phyloP scores from a whole-genome alignment of 257 asterid species.

The Solanum chiquidenum region DNA sequence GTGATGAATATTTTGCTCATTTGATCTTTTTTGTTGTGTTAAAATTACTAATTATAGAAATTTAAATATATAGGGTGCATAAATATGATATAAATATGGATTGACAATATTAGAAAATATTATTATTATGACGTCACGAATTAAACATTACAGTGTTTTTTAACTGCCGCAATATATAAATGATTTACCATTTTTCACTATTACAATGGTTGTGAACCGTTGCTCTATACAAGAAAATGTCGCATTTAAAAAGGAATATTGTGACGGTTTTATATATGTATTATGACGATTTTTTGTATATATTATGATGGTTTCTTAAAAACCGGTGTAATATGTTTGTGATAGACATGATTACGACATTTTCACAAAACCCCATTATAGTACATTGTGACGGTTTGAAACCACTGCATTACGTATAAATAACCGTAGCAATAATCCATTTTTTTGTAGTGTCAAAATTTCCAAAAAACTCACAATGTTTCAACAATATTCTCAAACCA shows the following conservation, averaged over 20 bases:
- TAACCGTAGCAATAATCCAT: neutral
- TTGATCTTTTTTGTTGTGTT: neutral
- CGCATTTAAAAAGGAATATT: too few relatives aligned
- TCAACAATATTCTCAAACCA: too few relatives aligned
- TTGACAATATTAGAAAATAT: too few relatives aligned
- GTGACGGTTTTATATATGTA: too few relatives aligned
- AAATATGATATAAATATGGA: neutral
- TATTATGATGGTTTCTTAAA: neutral
- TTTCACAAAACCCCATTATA: neutral
- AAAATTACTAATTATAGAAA: too few relatives aligned
- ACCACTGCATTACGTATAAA: neutral
- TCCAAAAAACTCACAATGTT: too few relatives aligned
- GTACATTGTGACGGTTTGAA: neutral
- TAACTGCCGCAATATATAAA: too few relatives aligned
- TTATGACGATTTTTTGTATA: neutral
- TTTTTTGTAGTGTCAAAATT: neutral
- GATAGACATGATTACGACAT: neutral
- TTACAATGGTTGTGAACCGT: too few relatives aligned
- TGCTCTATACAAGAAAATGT: too few relatives aligned
- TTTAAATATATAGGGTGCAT: neutral
- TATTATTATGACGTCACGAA: too few relatives aligned
- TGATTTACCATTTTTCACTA: too few relatives aligned
- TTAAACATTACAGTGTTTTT: too few relatives aligned
- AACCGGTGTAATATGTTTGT: neutral
- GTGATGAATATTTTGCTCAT: neutral